Conservation (phyloP, 73 alveolate species). For the Uronychia setigera region DNA sequence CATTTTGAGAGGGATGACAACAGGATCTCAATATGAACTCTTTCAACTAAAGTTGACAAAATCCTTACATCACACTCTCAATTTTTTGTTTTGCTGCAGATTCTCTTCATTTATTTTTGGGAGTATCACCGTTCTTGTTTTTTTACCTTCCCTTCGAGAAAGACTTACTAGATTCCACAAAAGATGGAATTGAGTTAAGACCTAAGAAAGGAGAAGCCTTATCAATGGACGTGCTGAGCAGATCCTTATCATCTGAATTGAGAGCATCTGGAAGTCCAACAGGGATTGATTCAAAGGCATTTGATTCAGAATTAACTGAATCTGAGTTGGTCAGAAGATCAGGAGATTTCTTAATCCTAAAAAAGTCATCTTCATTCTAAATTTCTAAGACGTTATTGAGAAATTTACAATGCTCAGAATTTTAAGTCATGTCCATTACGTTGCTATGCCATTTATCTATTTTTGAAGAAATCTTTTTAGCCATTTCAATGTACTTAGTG, state of each 20-base stretch:
- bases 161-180: neutral
- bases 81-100: neutral
- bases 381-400: no score
- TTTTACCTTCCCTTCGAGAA: neutral
- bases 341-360: neutral
- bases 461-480: constrained; percentile 41
- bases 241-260: neutral
- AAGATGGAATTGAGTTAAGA: neutral
- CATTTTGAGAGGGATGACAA: neutral
- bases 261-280: neutral
- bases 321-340: neutral
- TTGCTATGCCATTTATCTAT: constrained; percentile 63
- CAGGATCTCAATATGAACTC: neutral
- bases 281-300: neutral
- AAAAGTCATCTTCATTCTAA: neutral
- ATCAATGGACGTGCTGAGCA: neutral
- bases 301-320: neutral
- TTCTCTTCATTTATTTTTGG: no score
- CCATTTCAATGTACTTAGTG: neutral
- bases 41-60: neutral
- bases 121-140: neutral
- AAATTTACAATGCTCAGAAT: no score
- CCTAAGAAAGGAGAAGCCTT: neutral
- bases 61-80: neutral
- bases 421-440: no score